Evolutionary conservation across 78 protist genomes (phyloP), one percentile per base, ranked within the genome.

Genomic region (Guillardia theta): DNA sequence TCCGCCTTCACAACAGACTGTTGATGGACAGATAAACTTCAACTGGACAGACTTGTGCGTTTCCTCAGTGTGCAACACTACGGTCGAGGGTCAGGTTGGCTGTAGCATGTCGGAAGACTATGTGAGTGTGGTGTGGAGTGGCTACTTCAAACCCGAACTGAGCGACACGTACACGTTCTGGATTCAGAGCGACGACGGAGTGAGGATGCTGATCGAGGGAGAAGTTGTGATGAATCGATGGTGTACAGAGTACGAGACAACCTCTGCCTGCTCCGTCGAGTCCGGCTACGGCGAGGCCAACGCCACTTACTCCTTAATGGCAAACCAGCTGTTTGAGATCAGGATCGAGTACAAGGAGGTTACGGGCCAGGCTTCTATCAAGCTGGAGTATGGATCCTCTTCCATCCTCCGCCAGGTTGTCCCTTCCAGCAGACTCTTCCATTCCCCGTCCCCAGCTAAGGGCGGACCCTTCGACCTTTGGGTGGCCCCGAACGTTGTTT

Each of bases 271-370:
- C 70, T 24, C 21, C 5, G 39, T 37, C 87, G 36, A 76, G 8
- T 0, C 47, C 22, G 87, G 87, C 87, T 3, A 37, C 3, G 43
- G 90, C 45, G 90, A 80, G 53, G 50, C 30, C 50, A 80, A 4
- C 53, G 90, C 54, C 48, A 45, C 58, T 80, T 19, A n/a, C 58
- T 6, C 53, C 9, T 5, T 4, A 37, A 36, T 18, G 48, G 90
- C 44, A 6, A n/a, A 10, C 2, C 30, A 80, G 50, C 22, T 80
- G 50, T 37, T 27, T 36, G 90, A 9, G 58, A 9, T 80, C 36
- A 10, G 22, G 90, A 19, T 80, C 37, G 90, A 80, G 90, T 80
- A 80, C 90, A 37, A 44, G 24, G 90, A 80, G 53, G 90, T 80
- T 10, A 18, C 12, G 19, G 9, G 58, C 45, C 10, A 8, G 45